Base-by-base conservation (phyloP, 1,284 basidiomycete species). In the Chalciporus sp. region DNA sequence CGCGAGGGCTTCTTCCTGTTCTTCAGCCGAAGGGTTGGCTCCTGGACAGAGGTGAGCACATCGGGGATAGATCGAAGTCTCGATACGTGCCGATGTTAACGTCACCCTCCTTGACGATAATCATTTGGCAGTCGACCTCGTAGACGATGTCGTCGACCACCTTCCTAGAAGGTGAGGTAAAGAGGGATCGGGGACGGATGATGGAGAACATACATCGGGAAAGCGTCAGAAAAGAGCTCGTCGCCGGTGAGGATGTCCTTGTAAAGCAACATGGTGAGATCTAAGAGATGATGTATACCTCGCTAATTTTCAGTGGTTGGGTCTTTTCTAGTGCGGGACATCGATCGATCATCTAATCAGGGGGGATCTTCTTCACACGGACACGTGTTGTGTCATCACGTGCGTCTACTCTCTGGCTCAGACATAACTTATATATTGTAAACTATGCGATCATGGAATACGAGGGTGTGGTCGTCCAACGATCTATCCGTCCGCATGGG, bases 211-310 rank as follows among this genome's bases (percentile, higher is more conserved):
- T 65, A 94, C 91, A 90, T 49, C 44, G 88, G 85, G 81, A 90
- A 98, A 62, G 95, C 94, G 79, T 96, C 94, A 43, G 94, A 94
- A 84, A 92, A 84, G 84, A 99, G 91, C 83, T 99, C 96, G 72
- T 98, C 95, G 60, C 76, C 85, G 58, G 85, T 77, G 56, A 98
- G 43, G 60, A 92, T 70, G 72, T 94, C 92, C 26, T 66, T 61
- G 80, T 85, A 95, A 66, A 96, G 77, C 74, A 94, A 74, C 92
- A 94, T 93, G 62, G 59, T 73, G 66, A 59, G 47, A 61, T 61
- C 53, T 55, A 48, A 61, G 51, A 37, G 51, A 57, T 7, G 14
- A 27, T n/a, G n/a, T n/a, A n/a, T n/a, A n/a, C n/a, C n/a, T n/a
- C n/a, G n/a, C n/a, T 23, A 6, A 23, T 23, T 23, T 23, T 23